These are phyloP conservation scores for Leptographium procerum DNA, from an alignment of 2,329 filamentous ascomycete species.

Conservation along the genomic window DNA sequence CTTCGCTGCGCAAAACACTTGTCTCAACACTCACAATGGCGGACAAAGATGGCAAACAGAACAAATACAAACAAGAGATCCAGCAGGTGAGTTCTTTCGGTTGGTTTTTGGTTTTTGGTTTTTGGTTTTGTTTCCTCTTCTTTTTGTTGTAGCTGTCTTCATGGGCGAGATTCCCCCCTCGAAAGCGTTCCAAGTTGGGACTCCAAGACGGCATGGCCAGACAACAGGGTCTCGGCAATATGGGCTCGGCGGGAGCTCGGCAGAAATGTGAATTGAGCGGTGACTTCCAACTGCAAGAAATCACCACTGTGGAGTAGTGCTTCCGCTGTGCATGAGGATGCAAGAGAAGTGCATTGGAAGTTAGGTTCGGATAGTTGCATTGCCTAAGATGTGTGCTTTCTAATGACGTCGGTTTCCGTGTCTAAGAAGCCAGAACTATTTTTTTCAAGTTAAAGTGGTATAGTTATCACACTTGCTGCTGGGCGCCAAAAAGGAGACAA, in stretches of 20 bases:
- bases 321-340: not conserved
- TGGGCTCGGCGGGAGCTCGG: not conserved
- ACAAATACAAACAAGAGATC: slow-evolving; percentile 95
- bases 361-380: not conserved
- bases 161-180: not conserved
- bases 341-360: not conserved
- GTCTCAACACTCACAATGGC: slow-evolving; percentile 41
- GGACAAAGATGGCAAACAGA: slow-evolving; percentile 55
- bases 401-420: not conserved
- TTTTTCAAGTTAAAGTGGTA: not conserved
- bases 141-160: not conserved
- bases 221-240: not conserved
- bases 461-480: not conserved
- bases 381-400: not conserved
- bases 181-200: not conserved
- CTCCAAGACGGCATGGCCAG: not conserved
- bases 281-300: not conserved
- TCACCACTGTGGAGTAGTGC: not conserved
- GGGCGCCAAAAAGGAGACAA: not conserved
- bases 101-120: not conserved
- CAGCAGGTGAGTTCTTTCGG: slow-evolving; percentile 59
- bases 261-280: not conserved
- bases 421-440: not conserved
- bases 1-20: not conserved
- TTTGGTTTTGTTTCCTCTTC: not conserved